Conservation (phyloP, 2,329 filamentous ascomycete genomes). For the Mycosphaerella arachidis region DNA sequence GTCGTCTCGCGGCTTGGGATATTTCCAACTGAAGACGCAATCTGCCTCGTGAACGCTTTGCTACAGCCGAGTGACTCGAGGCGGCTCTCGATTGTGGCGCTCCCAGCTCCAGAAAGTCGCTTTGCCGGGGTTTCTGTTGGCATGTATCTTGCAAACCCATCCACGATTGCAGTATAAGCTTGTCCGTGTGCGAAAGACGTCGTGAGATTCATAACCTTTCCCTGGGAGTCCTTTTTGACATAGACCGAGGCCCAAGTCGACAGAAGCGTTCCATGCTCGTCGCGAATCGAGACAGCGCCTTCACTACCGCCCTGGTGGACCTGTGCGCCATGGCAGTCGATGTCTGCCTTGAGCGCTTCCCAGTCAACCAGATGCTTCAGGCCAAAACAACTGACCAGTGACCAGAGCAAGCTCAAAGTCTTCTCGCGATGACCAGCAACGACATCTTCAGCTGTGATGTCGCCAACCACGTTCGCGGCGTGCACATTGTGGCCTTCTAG, state of each 20-base stretch:
- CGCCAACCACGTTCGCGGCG: conserved; percentile 37
- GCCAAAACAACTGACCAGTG: conserved; percentile 54
- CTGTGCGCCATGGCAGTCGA: neutral
- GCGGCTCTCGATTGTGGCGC: conserved; percentile 32
- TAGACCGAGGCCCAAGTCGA: conserved; percentile 54
- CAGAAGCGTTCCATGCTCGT: conserved; percentile 39
- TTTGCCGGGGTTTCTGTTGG: conserved; percentile 7
- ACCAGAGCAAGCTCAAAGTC: conserved; percentile 58
- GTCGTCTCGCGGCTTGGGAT: conserved; percentile 54
- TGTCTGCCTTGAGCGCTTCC: conserved; percentile 50
- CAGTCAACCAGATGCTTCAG: conserved; percentile 53
- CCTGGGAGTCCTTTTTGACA: neutral
- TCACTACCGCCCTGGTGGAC: too few species aligned
- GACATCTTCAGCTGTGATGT: conserved; percentile 53
- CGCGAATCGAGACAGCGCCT: neutral
- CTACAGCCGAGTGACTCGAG: conserved; percentile 41
- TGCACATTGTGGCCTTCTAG: conserved; percentile 44
- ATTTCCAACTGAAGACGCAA: conserved; percentile 34
- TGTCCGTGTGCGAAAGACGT: conserved; percentile 54
- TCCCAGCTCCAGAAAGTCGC: neutral
- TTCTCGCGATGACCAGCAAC: conserved; percentile 62
- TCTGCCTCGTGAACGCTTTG: conserved; percentile 42
- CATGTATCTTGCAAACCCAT: conserved; percentile 51
- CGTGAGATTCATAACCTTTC: conserved; percentile 50
- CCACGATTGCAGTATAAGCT: conserved; percentile 53